These are phyloP conservation scores for Vicia faba DNA, from an alignment of 306 rosid genomes.

Conservation along the genomic window DNA sequence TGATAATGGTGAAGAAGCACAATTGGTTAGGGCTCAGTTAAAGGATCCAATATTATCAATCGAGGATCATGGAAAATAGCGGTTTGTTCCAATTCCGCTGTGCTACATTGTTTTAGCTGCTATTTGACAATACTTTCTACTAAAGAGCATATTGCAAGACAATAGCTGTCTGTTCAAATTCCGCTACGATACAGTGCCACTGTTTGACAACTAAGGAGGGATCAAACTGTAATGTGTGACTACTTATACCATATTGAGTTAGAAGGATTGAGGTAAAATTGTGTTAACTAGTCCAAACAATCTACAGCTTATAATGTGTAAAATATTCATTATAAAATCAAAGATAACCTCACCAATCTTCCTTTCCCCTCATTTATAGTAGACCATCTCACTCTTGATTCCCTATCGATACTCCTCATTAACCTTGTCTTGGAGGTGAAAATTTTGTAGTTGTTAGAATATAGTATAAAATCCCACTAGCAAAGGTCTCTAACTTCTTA, in stretches of 20 bases:
- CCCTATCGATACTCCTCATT: background rate
- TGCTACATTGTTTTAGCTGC: too few relatives aligned
- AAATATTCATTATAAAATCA: background rate
- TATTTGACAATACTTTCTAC: too few relatives aligned
- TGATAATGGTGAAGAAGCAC: conserved; percentile 5
- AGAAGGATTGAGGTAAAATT: background rate
- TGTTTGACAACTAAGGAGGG: background rate
- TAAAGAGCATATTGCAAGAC: too few relatives aligned
- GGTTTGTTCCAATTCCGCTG: too few relatives aligned
- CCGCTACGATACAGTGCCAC: too few relatives aligned
- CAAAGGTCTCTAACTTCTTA: background rate
- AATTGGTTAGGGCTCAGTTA: background rate
- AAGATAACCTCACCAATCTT: background rate
- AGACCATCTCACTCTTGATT: background rate
- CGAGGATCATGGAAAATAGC: too few relatives aligned
- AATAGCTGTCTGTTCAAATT: too few relatives aligned
- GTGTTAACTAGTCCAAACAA: background rate
- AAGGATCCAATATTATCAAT: too few relatives aligned
- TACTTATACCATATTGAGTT: background rate
- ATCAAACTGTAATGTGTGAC: background rate
- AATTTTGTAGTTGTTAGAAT: background rate
- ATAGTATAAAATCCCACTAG: background rate
- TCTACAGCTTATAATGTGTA: too few relatives aligned
- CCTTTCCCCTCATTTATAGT: background rate
- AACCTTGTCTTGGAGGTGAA: background rate